These are phyloP conservation scores for Nematocida sp. DNA, from an alignment of 371 early-diverging fungal genomes.

Conservation along the genomic window DNA sequence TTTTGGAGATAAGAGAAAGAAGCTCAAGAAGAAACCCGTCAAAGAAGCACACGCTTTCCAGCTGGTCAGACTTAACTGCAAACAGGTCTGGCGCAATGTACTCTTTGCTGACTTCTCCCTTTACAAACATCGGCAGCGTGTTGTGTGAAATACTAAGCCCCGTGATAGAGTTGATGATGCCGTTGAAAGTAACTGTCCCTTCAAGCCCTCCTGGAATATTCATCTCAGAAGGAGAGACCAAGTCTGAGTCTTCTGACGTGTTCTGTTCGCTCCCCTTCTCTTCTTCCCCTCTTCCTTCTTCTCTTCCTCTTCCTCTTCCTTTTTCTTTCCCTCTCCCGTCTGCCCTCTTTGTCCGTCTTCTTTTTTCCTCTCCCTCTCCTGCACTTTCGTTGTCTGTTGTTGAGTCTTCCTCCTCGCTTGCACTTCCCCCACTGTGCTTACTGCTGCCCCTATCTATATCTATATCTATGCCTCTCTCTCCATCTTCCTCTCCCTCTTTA, in stretches of 20 bases:
- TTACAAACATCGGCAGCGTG: not conserved
- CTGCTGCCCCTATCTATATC: not conserved
- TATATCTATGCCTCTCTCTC: no score
- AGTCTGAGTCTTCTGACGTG: no score
- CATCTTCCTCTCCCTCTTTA: no score
- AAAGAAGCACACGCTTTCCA: not conserved
- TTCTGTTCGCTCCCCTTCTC: no score
- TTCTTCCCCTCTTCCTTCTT: no score
- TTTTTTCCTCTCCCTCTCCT: not conserved
- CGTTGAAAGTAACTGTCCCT: no score
- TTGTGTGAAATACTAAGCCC: not conserved
- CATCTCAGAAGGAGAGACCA: no score
- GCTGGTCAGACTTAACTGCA: not conserved
- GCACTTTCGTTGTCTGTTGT: not conserved
- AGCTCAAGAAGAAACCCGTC: slow-evolving; percentile 39
- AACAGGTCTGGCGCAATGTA: slow-evolving; percentile 4
- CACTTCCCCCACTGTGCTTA: not conserved
- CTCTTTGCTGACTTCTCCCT: not conserved
- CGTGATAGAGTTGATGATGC: no score
- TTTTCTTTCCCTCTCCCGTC: no score
- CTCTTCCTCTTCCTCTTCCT: no score
- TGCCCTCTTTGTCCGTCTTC: not conserved
- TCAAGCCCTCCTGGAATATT: no score
- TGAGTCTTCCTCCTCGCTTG: not conserved
- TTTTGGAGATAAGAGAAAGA: slow-evolving; percentile 31